Evolutionary conservation across 2,329 filamentous ascomycete genomes (phyloP), one percentile per base, ranked within the genome.

Genomic region (Fusarium cicatricum): DNA sequence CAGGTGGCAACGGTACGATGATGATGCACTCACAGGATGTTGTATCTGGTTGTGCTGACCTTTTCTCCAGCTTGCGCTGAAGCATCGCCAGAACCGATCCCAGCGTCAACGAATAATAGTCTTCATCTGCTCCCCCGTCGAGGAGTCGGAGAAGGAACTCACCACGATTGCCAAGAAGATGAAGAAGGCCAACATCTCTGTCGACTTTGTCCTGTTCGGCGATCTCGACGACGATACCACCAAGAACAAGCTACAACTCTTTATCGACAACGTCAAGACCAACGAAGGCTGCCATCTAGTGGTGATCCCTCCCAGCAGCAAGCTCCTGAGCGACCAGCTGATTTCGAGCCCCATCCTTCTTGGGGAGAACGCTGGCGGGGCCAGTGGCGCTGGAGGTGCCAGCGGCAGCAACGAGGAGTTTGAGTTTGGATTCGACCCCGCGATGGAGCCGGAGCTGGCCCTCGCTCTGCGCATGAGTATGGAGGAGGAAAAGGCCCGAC

Each of bases 41-140:
- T 16, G 15, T 11, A 5, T 14, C 34, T 23, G 29, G 8, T 17
- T 26, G 43, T 11, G 23, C 58, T 67, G 15, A 67, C 69, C 74
- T 44, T 69, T 54, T 28, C 8, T 36, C 34, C 72, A 97, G 93
- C 85, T 99, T 70, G 95, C 95, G 34, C 85, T 99, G 70, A 98
- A 98, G 80, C 95, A 99, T 79, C 89, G 95, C 70, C 93, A 97
- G 79, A 98, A 99, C 80, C 97, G 97, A 78, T 92, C 91, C 42
- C 95, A 98, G 79, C 88, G 92, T 68, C 93, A 97, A 82, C 90
- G 95, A 66, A 96, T 99, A 82, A 90, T 99, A 77, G 92, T 96
- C 58, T 97, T 99, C 76, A 90, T 93, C 62, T 99, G 95, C 84
- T 97, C 92, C 36, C 90, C 93, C 23, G 89, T 98, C 71, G 84